Percentiles rank a stretch among this genome's conserved stretches.
Conservation (phyloP, 257 asterid genomes). For the Fraxinus cuspidata region DNA sequence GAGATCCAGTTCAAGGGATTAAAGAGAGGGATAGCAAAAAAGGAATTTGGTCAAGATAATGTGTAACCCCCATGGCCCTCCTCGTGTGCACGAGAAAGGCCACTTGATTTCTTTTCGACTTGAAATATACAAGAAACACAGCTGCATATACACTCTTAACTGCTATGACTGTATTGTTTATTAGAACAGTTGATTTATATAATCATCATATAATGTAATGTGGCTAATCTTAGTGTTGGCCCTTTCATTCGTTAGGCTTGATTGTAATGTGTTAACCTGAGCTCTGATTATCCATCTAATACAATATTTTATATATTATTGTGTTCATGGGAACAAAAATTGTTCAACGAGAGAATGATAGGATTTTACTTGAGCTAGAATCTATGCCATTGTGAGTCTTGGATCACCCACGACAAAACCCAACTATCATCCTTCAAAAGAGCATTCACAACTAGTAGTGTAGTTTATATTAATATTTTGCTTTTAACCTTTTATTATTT, state of each 20-base stretch:
- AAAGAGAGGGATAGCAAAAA: constrained; percentile 84
- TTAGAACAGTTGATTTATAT: background rate
- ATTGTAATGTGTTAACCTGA: background rate
- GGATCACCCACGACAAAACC: too few relatives aligned
- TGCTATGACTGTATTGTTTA: background rate
- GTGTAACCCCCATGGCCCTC: background rate
- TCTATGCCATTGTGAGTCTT: too few relatives aligned
- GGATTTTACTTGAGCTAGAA: too few relatives aligned
- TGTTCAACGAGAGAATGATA: too few relatives aligned
- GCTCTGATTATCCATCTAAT: too few relatives aligned
- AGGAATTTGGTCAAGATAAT: constrained; percentile 79
- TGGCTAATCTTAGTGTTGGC: background rate
- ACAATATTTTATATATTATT: background rate
- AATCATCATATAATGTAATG: background rate
- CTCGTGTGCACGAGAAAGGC: constrained; percentile 1
- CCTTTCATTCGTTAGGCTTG: background rate
- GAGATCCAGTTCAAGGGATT: constrained; percentile 62
- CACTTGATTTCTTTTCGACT: background rate
- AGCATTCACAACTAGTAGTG: too few relatives aligned
- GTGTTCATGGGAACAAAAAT: too few relatives aligned
- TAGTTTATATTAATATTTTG: too few relatives aligned
- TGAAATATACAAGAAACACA: background rate
- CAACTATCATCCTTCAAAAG: too few relatives aligned
- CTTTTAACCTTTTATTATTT: too few relatives aligned
- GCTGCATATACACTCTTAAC: background rate